Conservation (phyloP, 495 filamentous ascomycete genomes). For the Hyaloscypha finlandica region DNA sequence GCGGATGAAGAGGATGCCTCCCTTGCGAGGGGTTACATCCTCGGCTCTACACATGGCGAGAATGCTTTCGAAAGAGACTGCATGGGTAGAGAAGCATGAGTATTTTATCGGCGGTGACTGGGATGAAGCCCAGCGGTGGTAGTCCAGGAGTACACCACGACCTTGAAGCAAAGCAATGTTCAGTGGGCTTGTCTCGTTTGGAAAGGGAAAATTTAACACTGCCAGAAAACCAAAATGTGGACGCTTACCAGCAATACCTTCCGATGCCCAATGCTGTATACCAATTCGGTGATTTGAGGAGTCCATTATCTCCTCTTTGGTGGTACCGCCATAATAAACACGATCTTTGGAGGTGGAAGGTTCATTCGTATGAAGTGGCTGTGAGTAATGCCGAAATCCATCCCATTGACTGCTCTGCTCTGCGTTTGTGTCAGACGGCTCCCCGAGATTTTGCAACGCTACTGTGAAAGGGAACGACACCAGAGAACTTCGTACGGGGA, state of each 20-base stretch:
- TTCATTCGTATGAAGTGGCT: constrained; percentile 15
- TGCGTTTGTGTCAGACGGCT: not conserved
- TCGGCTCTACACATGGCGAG: constrained; percentile 50
- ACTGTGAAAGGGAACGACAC: not conserved
- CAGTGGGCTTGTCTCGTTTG: not conserved
- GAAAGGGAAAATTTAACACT: not conserved
- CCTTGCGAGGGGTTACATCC: constrained; percentile 59
- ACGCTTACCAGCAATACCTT: constrained; percentile 39
- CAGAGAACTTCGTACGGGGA: not conserved
- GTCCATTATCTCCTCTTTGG: constrained; percentile 29
- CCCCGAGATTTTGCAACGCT: not conserved
- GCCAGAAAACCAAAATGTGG: not conserved
- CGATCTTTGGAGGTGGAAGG: constrained; percentile 33
- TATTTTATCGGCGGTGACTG: constrained; percentile 50
- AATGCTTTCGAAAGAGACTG: constrained; percentile 56
- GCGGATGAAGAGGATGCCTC: constrained; percentile 64
- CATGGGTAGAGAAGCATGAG: constrained; percentile 53
- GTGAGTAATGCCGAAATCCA: constrained; percentile 56
- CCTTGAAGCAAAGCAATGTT: constrained; percentile 16
- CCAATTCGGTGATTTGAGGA: constrained; percentile 31
- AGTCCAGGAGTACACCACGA: constrained; percentile 50
- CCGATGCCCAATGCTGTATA: constrained; percentile 45
- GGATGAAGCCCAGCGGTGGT: constrained; percentile 38
- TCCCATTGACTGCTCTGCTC: constrained; percentile 67
- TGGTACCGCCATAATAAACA: constrained; percentile 35